These are phyloP conservation scores for Hylodesmum podocarpum DNA, from an alignment of 306 rosid genomes.

Conservation along the genomic window DNA sequence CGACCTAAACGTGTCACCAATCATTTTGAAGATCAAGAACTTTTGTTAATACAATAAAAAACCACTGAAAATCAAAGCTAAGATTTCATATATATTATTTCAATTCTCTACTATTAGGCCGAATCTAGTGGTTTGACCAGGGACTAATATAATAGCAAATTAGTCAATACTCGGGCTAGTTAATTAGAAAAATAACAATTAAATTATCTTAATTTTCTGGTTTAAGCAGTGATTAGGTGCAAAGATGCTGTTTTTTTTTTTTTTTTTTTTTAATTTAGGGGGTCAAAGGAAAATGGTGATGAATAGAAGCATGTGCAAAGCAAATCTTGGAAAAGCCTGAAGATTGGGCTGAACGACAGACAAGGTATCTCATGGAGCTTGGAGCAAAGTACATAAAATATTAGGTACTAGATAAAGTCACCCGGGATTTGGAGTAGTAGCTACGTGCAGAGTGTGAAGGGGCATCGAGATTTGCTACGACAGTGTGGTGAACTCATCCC, in stretches of 20 bases:
- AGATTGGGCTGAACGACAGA: constrained; percentile 11
- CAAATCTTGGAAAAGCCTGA: constrained; percentile 21
- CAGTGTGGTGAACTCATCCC: constrained; percentile 27
- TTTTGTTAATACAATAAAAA: too few relatives aligned
- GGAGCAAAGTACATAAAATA: constrained; percentile 35
- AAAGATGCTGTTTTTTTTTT: not conserved
- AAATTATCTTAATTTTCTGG: not conserved
- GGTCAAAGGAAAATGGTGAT: not conserved
- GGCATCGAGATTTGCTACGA: constrained; percentile 56
- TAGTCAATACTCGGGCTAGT: not conserved
- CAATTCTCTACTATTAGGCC: too few relatives aligned
- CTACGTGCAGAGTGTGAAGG: constrained; percentile 31
- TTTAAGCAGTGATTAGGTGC: not conserved
- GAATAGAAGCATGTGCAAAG: not conserved
- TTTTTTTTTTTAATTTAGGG: too few relatives aligned
- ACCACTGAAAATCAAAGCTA: too few relatives aligned
- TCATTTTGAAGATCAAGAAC: too few relatives aligned
- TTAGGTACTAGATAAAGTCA: constrained; percentile 18
- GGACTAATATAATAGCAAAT: not conserved
- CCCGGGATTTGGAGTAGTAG: constrained; percentile 36
- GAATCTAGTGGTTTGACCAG: too few relatives aligned
- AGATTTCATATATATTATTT: too few relatives aligned
- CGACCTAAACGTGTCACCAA: too few relatives aligned
- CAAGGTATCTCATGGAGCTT: constrained; percentile 32
- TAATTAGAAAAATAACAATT: not conserved